Percentiles rank a stretch among this genome's conserved stretches.
Evolutionary conservation across 139 green algal genomes (phyloP).

Genomic region (Spirogloea muscicola): DNA sequence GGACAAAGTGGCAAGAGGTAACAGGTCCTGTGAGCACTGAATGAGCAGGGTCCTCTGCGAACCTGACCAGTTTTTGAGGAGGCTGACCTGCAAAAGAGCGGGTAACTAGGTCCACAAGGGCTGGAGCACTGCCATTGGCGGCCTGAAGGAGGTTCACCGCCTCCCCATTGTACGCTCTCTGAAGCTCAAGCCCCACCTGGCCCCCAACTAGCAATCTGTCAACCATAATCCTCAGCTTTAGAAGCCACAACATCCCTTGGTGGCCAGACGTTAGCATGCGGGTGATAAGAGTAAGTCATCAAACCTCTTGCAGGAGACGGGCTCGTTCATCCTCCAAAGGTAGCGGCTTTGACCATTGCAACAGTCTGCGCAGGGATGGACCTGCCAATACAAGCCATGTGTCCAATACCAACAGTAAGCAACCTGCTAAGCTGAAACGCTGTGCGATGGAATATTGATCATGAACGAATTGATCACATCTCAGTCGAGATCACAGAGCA

Average conservation of each 20-base stretch:
- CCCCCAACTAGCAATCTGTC: too few species aligned
- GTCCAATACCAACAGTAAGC: neutral
- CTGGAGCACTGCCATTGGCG: constrained; percentile 61
- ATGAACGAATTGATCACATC: too few species aligned
- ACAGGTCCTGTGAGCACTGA: neutral
- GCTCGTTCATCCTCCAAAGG: constrained; percentile 79
- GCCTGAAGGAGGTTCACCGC: constrained; percentile 64
- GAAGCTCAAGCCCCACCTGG: constrained; percentile 63
- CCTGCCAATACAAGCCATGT: neutral
- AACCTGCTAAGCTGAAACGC: neutral
- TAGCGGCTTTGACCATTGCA: constrained; percentile 43
- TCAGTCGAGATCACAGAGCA: too few species aligned
- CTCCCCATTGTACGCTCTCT: constrained; percentile 57
- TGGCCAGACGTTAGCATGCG: too few species aligned
- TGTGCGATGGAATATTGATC: neutral
- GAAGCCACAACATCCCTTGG: too few species aligned
- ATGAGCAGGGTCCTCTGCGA: neutral
- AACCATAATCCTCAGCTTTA: too few species aligned
- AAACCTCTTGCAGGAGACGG: constrained; percentile 75
- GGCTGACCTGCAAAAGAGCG: constrained; percentile 31
- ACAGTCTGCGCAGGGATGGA: neutral
- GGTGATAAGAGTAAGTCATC: too few species aligned
- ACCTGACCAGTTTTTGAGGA: neutral
- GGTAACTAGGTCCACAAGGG: constrained; percentile 68
- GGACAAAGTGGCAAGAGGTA: too few species aligned